Evolutionary conservation across 352 stramenopile species (phyloP).

Genomic region (Phytophthora palmivora): DNA sequence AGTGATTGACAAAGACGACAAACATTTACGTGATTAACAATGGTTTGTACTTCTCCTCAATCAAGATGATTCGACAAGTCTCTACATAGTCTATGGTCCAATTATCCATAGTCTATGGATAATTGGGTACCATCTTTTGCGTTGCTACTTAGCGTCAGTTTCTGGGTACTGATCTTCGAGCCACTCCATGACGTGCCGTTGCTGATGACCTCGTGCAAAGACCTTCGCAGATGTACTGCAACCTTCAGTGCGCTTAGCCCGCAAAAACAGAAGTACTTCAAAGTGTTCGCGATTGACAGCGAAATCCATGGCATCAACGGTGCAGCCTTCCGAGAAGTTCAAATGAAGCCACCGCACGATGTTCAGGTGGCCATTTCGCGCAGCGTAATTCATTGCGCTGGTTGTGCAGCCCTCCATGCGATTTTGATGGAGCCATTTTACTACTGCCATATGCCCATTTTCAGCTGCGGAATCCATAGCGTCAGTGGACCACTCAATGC

Average conservation of each 20-base stretch:
- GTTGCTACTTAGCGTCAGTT: no score
- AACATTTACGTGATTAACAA: no score
- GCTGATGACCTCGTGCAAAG: slow-evolving; percentile 1
- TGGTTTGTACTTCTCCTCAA: no score
- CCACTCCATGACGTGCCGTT: slow-evolving; percentile 8
- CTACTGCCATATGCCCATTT: slow-evolving; percentile 21
- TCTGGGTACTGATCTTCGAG: slow-evolving; percentile 12
- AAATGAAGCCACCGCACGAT: slow-evolving; percentile 3
- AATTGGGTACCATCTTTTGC: no score
- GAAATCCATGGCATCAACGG: slow-evolving; percentile 8
- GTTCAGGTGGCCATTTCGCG: slow-evolving; percentile 1
- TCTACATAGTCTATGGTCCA: no score
- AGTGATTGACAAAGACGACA: no score
- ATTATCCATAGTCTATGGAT: no score
- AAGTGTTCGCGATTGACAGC: slow-evolving; percentile 7
- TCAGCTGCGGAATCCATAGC: slow-evolving; percentile 17
- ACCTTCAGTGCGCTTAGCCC: neutral
- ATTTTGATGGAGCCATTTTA: slow-evolving; percentile 23
- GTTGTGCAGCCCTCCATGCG: slow-evolving; percentile 5
- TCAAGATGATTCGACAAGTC: no score
- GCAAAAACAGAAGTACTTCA: slow-evolving; percentile 17
- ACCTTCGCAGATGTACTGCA: neutral
- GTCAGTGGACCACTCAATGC: slow-evolving; percentile 10
- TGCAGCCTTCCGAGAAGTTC: slow-evolving; percentile 14
- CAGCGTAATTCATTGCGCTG: slow-evolving; percentile 1